A percentile compares a stretch with the other conserved stretches of the same genome.
Evolutionary conservation across 2,329 filamentous ascomycete species (phyloP).

Genomic region (Alternaria novae-zelandiae): DNA sequence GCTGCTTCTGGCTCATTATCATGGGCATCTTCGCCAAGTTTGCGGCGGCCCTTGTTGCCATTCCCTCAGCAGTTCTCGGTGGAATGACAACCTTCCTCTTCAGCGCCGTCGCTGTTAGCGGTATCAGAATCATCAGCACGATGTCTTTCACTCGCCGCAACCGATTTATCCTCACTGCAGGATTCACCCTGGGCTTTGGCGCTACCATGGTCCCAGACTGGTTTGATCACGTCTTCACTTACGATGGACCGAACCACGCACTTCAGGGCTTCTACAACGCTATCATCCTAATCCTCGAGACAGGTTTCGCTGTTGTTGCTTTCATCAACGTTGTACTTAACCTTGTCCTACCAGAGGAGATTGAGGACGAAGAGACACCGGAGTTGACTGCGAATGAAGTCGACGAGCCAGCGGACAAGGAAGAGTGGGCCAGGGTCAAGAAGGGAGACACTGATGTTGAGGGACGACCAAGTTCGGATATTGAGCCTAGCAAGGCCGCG

Average conservation of each 20-base stretch:
- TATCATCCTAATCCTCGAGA: slow-evolving; percentile 55
- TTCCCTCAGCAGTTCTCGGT: slow-evolving; percentile 63
- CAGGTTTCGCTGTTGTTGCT: slow-evolving; percentile 75
- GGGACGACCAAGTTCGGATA: slow-evolving; percentile 19
- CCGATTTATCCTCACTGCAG: slow-evolving; percentile 80
- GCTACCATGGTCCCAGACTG: slow-evolving; percentile 61
- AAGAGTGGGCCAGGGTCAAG: slow-evolving; percentile 50
- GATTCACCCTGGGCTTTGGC: slow-evolving; percentile 72
- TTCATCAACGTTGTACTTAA: slow-evolving; percentile 77
- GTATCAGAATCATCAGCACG: slow-evolving; percentile 75
- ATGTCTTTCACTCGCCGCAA: slow-evolving; percentile 79
- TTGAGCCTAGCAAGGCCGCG: slow-evolving; percentile 17
- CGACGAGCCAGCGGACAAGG: slow-evolving; percentile 47
- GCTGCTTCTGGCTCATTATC: slow-evolving; percentile 76
- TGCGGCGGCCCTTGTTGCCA: slow-evolving; percentile 77
- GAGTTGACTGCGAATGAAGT: slow-evolving; percentile 52
- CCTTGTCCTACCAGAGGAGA: slow-evolving; percentile 73
- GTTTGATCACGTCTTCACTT: slow-evolving; percentile 75
- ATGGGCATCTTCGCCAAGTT: slow-evolving; percentile 88
- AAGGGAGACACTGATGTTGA: slow-evolving; percentile 28
- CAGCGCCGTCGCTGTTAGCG: slow-evolving; percentile 75
- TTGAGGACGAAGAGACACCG: slow-evolving; percentile 66
- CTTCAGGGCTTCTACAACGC: slow-evolving; percentile 78
- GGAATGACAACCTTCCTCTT: slow-evolving; percentile 78
- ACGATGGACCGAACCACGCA: slow-evolving; percentile 69